These are phyloP conservation scores for Mycena crocata DNA, from an alignment of 768 basidiomycete species.

Conservation along the genomic window DNA sequence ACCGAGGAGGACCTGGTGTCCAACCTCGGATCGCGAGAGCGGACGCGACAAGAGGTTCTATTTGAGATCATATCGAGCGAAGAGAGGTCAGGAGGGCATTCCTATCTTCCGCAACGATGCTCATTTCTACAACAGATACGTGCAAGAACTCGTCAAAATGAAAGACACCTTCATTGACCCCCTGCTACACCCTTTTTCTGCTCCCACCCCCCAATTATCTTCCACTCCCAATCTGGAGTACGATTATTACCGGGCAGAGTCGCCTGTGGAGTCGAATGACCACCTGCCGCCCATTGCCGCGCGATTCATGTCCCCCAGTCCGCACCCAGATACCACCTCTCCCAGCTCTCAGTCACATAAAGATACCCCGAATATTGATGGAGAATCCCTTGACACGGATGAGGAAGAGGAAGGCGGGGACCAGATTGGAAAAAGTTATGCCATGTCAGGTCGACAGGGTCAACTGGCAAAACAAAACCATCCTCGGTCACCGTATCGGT, in stretches of 20 bases:
- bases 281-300: constrained; percentile 90
- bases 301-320: constrained; percentile 87
- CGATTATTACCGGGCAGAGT: constrained; percentile 78
- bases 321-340: constrained; percentile 24
- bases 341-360: constrained; percentile 48
- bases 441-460: constrained; percentile 43
- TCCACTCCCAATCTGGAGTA: constrained; percentile 72
- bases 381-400: constrained; percentile 75
- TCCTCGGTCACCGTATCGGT: constrained; percentile 82
- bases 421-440: constrained; percentile 59
- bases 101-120: constrained; percentile 2
- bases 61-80: constrained; percentile 98
- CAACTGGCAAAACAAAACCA: constrained; percentile 68
- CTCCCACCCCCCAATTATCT: constrained; percentile 60
- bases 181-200: constrained; percentile 85
- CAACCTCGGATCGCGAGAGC: constrained; percentile 92
- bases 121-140: constrained; percentile 72
- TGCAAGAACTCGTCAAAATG: constrained; percentile 89
- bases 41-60: constrained; percentile 95
- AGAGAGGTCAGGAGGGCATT: constrained; percentile 72
- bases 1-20: constrained; percentile 95
- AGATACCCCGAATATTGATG: constrained; percentile 75
- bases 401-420: constrained; percentile 76
- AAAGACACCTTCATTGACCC: constrained; percentile 94
- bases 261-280: constrained; percentile 78